A percentile compares a stretch with the other conserved stretches of the same genome.
phyloP scores from a whole-genome alignment of 805 yeast species.

The Yamadazyma paraphyllophila region DNA sequence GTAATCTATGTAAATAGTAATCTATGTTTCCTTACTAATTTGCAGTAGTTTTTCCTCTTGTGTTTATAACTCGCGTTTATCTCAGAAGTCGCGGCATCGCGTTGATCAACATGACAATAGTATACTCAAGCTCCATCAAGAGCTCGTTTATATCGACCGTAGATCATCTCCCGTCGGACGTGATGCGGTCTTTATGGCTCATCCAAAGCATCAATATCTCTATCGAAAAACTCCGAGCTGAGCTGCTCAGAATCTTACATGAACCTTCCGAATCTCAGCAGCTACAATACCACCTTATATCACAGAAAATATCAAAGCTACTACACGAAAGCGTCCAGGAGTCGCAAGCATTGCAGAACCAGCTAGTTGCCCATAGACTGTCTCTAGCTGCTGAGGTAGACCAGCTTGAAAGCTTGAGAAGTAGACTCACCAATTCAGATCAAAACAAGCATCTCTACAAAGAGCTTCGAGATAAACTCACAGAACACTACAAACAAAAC shows the following conservation, averaged over 20 bases:
- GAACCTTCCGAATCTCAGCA: background rate
- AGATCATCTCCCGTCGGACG: slow-evolving; percentile 45
- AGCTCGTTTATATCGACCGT: slow-evolving; percentile 41
- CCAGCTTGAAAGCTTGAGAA: slow-evolving; percentile 20
- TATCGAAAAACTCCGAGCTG: slow-evolving; percentile 21
- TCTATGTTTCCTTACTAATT: too few species aligned
- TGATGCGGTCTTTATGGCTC: slow-evolving; percentile 42
- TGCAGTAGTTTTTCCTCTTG: too few species aligned
- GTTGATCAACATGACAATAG: slow-evolving; percentile 7
- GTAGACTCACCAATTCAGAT: slow-evolving; percentile 7
- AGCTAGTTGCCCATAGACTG: slow-evolving; percentile 27
- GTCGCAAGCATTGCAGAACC: slow-evolving; percentile 27
- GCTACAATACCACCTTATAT: background rate
- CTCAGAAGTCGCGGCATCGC: background rate
- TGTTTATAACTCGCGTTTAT: too few species aligned
- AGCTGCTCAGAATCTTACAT: slow-evolving; percentile 18
- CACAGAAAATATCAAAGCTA: background rate
- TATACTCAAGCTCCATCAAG: slow-evolving; percentile 7
- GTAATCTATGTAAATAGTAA: too few species aligned
- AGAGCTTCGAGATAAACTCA: slow-evolving; percentile 28
- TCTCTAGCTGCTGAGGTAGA: slow-evolving; percentile 10
- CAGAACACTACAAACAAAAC: slow-evolving; percentile 30
- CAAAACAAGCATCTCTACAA: slow-evolving; percentile 13
- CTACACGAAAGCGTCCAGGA: slow-evolving; percentile 26
- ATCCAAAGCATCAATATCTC: slow-evolving; percentile 36